Evolutionary conservation across 345 rosid species (phyloP).

Genomic region (Heritiera littoralis): DNA sequence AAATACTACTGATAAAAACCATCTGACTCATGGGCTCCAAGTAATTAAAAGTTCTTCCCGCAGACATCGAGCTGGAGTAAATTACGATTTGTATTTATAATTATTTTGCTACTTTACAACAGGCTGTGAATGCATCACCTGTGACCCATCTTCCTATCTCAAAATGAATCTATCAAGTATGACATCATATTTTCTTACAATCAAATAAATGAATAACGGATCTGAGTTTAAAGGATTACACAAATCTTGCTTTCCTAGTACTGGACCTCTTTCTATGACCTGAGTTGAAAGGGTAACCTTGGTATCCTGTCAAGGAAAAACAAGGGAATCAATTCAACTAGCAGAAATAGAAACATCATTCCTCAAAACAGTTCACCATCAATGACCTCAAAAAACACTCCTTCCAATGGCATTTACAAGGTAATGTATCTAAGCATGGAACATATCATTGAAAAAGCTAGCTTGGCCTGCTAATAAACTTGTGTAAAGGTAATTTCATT

Average conservation of each 20-base stretch:
- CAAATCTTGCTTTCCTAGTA: not conserved
- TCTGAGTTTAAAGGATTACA: not conserved
- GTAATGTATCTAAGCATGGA: not conserved
- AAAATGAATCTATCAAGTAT: not conserved
- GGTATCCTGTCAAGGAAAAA: conserved; percentile 16
- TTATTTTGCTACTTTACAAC: not conserved
- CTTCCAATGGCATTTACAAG: not conserved
- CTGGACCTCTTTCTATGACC: not conserved
- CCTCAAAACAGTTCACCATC: not conserved
- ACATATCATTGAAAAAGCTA: not conserved
- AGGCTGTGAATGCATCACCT: not conserved
- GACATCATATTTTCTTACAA: not conserved
- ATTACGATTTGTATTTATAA: not conserved
- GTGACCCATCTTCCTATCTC: not conserved
- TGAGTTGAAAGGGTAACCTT: not conserved
- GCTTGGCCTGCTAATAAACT: not conserved
- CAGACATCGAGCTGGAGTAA: not conserved
- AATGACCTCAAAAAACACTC: not conserved
- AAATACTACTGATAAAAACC: not conserved
- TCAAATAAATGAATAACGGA: conserved; percentile 13
- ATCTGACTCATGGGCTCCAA: not conserved
- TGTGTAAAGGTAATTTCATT: not conserved
- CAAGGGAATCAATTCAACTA: not conserved
- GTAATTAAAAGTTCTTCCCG: not conserved
- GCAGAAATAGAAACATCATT: not conserved